These are phyloP conservation scores for Wilcoxina mikolae DNA, from an alignment of 495 filamentous ascomycete species.

Conservation along the genomic window DNA sequence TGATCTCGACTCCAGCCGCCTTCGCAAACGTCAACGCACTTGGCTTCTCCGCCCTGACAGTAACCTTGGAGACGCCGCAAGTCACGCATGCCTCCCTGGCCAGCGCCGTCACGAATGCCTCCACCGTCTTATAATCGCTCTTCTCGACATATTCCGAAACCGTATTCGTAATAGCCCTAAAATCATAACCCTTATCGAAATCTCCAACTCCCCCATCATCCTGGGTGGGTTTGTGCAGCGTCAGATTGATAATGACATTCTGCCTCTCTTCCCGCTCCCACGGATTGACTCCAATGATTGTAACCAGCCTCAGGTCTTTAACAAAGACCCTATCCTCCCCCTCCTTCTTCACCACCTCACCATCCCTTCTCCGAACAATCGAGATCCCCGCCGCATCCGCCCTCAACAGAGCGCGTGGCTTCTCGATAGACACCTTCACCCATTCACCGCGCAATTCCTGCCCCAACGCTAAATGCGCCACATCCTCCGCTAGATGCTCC, in stretches of 20 bases:
- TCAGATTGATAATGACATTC: slow-evolving; percentile 38
- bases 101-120: slow-evolving; percentile 41
- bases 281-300: slow-evolving; percentile 43
- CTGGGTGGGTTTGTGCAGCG: slow-evolving; percentile 33
- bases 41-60: slow-evolving; percentile 43
- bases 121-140: slow-evolving; percentile 42
- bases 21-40: slow-evolving; percentile 44
- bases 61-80: slow-evolving; percentile 39
- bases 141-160: slow-evolving; percentile 37
- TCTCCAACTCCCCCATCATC: slow-evolving; percentile 2
- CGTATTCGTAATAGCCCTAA: slow-evolving; percentile 13
- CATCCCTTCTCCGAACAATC: slow-evolving; percentile 12
- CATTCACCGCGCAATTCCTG: slow-evolving; percentile 21
- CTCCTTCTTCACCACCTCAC: slow-evolving; percentile 11
- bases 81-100: slow-evolving; percentile 39
- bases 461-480: slow-evolving; percentile 16
- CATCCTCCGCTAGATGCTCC: slow-evolving; percentile 22
- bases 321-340: slow-evolving; percentile 26
- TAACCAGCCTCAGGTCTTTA: slow-evolving; percentile 24
- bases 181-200: slow-evolving; percentile 20
- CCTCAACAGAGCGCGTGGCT: slow-evolving; percentile 26
- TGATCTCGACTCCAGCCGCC: slow-evolving; percentile 43
- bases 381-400: slow-evolving; percentile 26
- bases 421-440: slow-evolving; percentile 25
- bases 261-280: slow-evolving; percentile 46